Conservation (phyloP, 768 basidiomycete genomes). For the Tremella yokohamensis region DNA sequence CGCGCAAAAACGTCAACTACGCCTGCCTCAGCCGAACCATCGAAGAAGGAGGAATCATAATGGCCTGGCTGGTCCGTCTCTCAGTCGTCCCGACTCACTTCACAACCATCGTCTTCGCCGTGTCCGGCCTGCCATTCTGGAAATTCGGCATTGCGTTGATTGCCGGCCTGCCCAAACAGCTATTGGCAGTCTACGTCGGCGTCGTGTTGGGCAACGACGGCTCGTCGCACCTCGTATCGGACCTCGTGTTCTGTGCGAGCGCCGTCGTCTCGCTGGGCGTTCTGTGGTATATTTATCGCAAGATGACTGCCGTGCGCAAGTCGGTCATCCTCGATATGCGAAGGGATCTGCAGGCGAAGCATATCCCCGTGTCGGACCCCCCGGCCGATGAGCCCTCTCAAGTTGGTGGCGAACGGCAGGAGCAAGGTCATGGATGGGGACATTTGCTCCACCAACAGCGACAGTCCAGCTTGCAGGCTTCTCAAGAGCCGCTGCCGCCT, state of each 20-base stretch:
- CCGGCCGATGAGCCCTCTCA: neutral
- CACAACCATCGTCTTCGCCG: slow-evolving; percentile 73
- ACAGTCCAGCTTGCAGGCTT: too few species aligned
- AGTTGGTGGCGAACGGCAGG: neutral
- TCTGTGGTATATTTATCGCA: slow-evolving; percentile 61
- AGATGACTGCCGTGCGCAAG: slow-evolving; percentile 59
- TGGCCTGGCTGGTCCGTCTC: slow-evolving; percentile 41
- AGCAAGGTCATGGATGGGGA: too few species aligned
- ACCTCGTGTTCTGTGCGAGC: slow-evolving; percentile 65
- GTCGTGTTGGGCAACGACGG: neutral
- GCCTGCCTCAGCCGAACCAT: slow-evolving; percentile 61
- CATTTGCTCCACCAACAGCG: too few species aligned
- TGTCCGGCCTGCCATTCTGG: slow-evolving; percentile 62
- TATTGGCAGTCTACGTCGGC: slow-evolving; percentile 46
- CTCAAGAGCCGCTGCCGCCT: too few species aligned
- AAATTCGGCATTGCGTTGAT: slow-evolving; percentile 71
- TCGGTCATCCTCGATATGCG: slow-evolving; percentile 42
- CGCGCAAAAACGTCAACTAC: slow-evolving; percentile 57
- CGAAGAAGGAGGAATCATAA: slow-evolving; percentile 78
- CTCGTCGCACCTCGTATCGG: slow-evolving; percentile 62
- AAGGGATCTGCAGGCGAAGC: slow-evolving; percentile 22
- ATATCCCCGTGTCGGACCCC: neutral
- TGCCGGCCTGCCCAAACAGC: slow-evolving; percentile 82
- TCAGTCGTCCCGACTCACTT: slow-evolving; percentile 56
- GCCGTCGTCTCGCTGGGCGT: slow-evolving; percentile 65